Conservation (phyloP, 2,329 filamentous ascomycete genomes). For the Xylaria sp. region DNA sequence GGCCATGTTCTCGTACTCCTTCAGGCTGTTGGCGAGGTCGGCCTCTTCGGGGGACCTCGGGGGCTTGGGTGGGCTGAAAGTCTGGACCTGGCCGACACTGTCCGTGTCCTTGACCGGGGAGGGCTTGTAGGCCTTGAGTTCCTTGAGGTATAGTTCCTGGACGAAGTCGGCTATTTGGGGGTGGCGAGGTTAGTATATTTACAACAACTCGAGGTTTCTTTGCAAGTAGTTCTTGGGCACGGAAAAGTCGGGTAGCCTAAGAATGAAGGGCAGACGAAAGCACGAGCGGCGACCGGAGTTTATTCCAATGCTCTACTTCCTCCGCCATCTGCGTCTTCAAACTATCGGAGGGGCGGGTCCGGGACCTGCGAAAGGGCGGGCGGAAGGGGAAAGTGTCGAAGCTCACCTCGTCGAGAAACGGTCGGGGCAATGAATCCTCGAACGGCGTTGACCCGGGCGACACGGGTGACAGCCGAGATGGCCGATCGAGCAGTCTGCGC, state of each 20-base stretch:
- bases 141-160: slow-evolving; percentile 96
- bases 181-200: slow-evolving; percentile 28
- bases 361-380: slow-evolving; percentile 6
- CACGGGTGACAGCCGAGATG: slow-evolving; percentile 62
- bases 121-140: slow-evolving; percentile 95
- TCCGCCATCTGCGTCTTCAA: slow-evolving; percentile 1
- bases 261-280: neutral
- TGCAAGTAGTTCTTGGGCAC: neutral
- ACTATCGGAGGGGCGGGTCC: neutral
- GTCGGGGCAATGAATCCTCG: slow-evolving; percentile 71
- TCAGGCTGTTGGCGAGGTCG: slow-evolving; percentile 89
- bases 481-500: slow-evolving; percentile 62
- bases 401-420: slow-evolving; percentile 70
- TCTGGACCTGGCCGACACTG: slow-evolving; percentile 89
- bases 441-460: slow-evolving; percentile 60
- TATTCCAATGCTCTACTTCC: neutral
- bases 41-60: slow-evolving; percentile 92
- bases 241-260: neutral
- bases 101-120: slow-evolving; percentile 85
- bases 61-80: slow-evolving; percentile 81
- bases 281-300: neutral
- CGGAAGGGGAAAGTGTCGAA: slow-evolving; percentile 45
- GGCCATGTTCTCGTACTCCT: slow-evolving; percentile 92
- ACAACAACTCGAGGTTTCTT: neutral
- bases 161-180: slow-evolving; percentile 87